Percentiles rank a stretch among this genome's conserved stretches.
These are phyloP conservation scores for Halophytophthora polymorphica DNA, from an alignment of 352 stramenopile genomes.

Conservation along the genomic window DNA sequence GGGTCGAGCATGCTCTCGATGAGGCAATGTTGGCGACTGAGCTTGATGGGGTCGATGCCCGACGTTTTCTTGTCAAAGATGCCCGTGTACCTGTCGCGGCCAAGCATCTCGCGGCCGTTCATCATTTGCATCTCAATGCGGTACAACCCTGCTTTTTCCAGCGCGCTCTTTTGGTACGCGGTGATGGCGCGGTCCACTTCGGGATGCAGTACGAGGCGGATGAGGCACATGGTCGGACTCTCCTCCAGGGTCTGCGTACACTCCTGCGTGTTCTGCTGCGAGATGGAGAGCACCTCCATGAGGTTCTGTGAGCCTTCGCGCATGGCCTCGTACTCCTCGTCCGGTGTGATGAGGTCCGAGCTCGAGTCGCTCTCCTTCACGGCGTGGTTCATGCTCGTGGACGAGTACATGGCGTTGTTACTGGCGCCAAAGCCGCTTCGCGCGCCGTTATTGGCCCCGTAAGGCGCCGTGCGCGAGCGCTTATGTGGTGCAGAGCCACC, in stretches of 20 bases:
- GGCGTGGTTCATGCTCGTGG: constrained; percentile 6
- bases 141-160: constrained; percentile 52
- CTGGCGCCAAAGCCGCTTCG: neutral
- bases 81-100: constrained; percentile 44
- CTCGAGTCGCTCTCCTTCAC: constrained; percentile 7
- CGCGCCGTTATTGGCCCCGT: constrained; percentile 7
- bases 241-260: constrained; percentile 71
- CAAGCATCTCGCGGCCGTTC: constrained; percentile 42
- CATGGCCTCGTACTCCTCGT: constrained; percentile 31
- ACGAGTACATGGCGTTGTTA: constrained; percentile 8
- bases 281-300: constrained; percentile 67
- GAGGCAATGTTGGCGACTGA: constrained; percentile 61
- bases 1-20: constrained; percentile 52
- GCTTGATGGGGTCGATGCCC: constrained; percentile 53
- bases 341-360: constrained; percentile 1
- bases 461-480: constrained; percentile 16
- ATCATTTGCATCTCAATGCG: constrained; percentile 59
- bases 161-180: constrained; percentile 44
- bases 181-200: constrained; percentile 63
- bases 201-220: constrained; percentile 60
- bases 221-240: constrained; percentile 49
- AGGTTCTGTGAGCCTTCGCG: constrained; percentile 57
- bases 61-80: constrained; percentile 63
- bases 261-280: constrained; percentile 73
- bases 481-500: constrained; percentile 18